Evolutionary conservation across 1,139 yeast genomes (phyloP).

Genomic region (Debaryomyces fabryi): DNA sequence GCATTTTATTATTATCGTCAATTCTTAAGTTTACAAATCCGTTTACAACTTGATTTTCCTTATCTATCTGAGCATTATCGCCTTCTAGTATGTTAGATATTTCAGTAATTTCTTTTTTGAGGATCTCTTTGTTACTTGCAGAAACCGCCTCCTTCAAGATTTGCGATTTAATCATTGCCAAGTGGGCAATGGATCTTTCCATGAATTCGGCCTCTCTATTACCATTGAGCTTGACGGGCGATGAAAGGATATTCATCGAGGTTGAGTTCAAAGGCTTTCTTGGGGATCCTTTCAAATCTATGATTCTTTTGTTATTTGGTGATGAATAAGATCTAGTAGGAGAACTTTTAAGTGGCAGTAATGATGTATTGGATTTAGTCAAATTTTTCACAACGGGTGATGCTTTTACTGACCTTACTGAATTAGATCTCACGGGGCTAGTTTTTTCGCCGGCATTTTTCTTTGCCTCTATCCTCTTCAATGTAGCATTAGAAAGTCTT

Average conservation of each 20-base stretch:
- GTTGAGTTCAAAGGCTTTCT: background rate
- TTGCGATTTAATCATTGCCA: conserved; percentile 14
- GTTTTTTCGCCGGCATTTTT: conserved; percentile 5
- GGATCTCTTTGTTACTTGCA: conserved; percentile 13
- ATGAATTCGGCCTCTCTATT: conserved; percentile 8
- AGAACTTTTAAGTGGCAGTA: background rate
- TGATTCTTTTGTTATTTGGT: background rate
- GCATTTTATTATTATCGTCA: background rate
- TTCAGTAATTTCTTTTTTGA: conserved; percentile 13
- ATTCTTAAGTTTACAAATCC: background rate
- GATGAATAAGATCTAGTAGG: background rate
- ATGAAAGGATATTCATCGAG: background rate
- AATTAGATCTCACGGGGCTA: background rate
- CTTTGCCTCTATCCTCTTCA: conserved; percentile 34
- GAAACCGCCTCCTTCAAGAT: conserved; percentile 12
- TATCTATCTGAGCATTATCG: conserved; percentile 9
- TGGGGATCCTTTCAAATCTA: conserved; percentile 9
- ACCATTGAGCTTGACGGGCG: background rate
- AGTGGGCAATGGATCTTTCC: conserved; percentile 16
- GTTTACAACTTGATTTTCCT: conserved; percentile 3
- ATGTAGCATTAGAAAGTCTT: conserved; percentile 32
- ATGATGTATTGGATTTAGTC: conserved; percentile 1
- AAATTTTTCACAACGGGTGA: background rate
- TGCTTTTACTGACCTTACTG: background rate
- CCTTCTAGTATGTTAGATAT: conserved; percentile 13